Evolutionary conservation across 2,329 filamentous ascomycete genomes (phyloP).

Genomic region (Fusarium kyushuense): DNA sequence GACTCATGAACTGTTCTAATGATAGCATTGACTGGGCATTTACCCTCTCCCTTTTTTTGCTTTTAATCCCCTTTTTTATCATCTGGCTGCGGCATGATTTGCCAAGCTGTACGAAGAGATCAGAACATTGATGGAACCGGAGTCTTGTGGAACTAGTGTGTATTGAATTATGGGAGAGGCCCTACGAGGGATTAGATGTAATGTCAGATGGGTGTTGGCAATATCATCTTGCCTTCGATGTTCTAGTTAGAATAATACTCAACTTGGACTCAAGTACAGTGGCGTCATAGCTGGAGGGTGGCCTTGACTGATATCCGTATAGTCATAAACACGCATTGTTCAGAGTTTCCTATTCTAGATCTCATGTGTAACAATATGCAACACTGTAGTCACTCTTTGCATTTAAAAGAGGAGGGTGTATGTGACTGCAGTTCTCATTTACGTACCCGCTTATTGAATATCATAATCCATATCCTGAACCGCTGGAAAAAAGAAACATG

Average conservation of each 20-base stretch:
- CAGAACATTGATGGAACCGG: conserved; percentile 24
- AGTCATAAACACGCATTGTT: not conserved
- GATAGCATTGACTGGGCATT: conserved; percentile 34
- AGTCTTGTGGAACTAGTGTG: conserved; percentile 21
- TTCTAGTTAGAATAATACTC: conserved; percentile 23
- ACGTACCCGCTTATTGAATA: conserved; percentile 34
- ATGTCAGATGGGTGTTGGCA: conserved; percentile 39
- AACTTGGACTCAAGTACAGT: not conserved
- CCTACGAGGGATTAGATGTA: conserved; percentile 18
- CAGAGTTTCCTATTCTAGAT: not conserved
- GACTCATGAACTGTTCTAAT: conserved; percentile 12
- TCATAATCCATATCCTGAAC: conserved; percentile 39
- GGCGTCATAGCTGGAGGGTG: not conserved
- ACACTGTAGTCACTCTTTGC: conserved; percentile 7
- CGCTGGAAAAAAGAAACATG: conserved; percentile 33
- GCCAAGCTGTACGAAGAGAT: conserved; percentile 16
- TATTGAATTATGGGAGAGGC: conserved; percentile 21
- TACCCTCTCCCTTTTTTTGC: conserved; percentile 4
- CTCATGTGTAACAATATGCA: not conserved
- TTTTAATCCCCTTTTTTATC: conserved; percentile 11
- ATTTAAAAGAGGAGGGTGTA: conserved; percentile 3
- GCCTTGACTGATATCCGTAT: not conserved
- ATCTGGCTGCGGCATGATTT: conserved; percentile 17
- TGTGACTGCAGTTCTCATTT: conserved; percentile 25
- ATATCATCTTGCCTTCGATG: conserved; percentile 10